phyloP scores from a whole-genome alignment of 1,284 basidiomycete species.

The Anthracocystis panici-leucophaei region DNA sequence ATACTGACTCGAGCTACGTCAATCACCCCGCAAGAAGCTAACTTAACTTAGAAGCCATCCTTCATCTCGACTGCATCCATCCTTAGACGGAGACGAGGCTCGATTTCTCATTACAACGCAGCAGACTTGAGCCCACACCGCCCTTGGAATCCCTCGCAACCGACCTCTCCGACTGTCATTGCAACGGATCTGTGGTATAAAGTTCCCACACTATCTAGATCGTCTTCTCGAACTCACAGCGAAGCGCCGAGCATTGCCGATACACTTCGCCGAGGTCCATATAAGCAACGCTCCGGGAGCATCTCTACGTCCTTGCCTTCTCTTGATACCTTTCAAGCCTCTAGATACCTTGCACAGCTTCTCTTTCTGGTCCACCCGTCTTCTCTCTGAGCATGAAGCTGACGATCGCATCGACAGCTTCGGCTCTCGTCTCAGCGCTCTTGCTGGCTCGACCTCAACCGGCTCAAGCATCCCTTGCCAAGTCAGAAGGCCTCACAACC shows the following conservation, averaged over 20 bases:
- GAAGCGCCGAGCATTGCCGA: not conserved
- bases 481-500: slow-evolving; percentile 30
- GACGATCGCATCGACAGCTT: slow-evolving; percentile 26
- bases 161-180: not conserved
- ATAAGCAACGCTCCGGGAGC: not conserved
- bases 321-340: not conserved
- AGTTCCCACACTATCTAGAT: not conserved
- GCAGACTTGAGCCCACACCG: slow-evolving; percentile 1
- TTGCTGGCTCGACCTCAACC: slow-evolving; percentile 27
- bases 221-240: not conserved
- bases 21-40: not conserved
- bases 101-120: not conserved
- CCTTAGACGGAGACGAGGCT: not conserved
- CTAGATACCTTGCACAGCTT: not conserved
- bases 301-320: not conserved
- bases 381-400: slow-evolving; percentile 14
- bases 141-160: not conserved
- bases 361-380: not conserved
- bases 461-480: slow-evolving; percentile 39
- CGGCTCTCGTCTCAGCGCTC: slow-evolving; percentile 23
- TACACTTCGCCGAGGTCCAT: not conserved
- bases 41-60: slow-evolving; percentile 4
- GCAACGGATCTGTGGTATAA: not conserved
- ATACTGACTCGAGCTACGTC: not conserved
- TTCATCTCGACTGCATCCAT: slow-evolving; percentile 16